phyloP scores from a whole-genome alignment of 345 rosid species.

The Melaleuca alternifolia region DNA sequence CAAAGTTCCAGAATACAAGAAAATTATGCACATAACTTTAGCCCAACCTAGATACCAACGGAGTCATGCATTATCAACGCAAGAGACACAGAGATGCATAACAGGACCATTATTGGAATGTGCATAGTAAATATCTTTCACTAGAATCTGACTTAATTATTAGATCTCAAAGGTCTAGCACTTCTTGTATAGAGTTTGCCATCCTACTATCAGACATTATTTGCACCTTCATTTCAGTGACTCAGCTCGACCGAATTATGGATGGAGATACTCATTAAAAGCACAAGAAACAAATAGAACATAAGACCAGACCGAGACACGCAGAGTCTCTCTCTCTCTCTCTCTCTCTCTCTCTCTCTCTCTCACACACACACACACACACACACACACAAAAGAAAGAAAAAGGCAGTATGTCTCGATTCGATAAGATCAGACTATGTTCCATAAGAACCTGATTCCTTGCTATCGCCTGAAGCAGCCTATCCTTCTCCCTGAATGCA shows the following conservation, averaged over 20 bases:
- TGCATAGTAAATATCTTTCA: neutral
- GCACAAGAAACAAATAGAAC: neutral
- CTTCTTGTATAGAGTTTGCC: neutral
- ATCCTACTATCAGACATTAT: neutral
- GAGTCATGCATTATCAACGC: neutral
- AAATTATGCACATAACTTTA: neutral
- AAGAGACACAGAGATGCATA: neutral
- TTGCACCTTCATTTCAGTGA: neutral
- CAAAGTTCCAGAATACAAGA: neutral
- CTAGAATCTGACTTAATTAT: neutral
- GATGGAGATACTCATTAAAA: neutral
- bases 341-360: no score
- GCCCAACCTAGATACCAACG: neutral
- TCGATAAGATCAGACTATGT: neutral
- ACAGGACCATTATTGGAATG: neutral
- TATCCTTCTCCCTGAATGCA: constrained; percentile 82
- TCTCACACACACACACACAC: no score
- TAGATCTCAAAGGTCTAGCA: neutral
- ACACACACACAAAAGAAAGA: neutral
- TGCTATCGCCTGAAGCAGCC: constrained; percentile 91
- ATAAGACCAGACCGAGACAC: neutral
- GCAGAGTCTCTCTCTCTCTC: neutral
- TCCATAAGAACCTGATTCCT: constrained; percentile 65
- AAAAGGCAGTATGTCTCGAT: neutral
- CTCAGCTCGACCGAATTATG: neutral